These are phyloP conservation scores for Psophocarpus tetragonolobus DNA, from an alignment of 306 rosid genomes.

Conservation along the genomic window DNA sequence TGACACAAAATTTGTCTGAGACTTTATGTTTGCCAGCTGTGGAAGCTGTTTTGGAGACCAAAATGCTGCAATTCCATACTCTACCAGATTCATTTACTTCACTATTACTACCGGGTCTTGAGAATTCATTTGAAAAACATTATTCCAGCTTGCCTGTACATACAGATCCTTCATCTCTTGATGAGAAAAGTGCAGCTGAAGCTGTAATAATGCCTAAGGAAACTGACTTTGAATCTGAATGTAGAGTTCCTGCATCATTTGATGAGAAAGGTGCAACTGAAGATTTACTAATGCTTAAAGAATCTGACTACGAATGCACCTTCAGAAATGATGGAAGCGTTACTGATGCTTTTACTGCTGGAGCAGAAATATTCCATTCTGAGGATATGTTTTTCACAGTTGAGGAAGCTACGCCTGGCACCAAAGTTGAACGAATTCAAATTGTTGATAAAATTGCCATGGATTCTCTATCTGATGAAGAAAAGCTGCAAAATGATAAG, in stretches of 20 bases:
- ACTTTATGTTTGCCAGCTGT: not conserved
- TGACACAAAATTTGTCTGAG: slow-evolving; percentile 26
- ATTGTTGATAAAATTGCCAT: slow-evolving; percentile 16
- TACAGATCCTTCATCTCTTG: slow-evolving; percentile 5
- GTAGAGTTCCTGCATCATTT: not conserved
- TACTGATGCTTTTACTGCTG: not conserved
- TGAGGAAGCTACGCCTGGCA: slow-evolving; percentile 18
- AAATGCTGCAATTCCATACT: slow-evolving; percentile 3
- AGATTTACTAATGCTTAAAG: not conserved
- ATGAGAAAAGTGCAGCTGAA: slow-evolving; percentile 6
- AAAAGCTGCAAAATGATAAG: slow-evolving; percentile 17
- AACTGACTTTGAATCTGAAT: slow-evolving; percentile 1
- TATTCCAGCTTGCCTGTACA: not conserved
- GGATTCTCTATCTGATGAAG: slow-evolving; percentile 16
- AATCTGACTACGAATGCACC: not conserved
- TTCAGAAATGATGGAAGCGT: slow-evolving; percentile 1
- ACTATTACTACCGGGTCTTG: not conserved
- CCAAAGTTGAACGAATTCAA: slow-evolving; percentile 17
- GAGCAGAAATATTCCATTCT: not conserved
- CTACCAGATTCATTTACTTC: slow-evolving; percentile 17
- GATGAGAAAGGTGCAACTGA: slow-evolving; percentile 10
- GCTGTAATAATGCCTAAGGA: slow-evolving; percentile 1
- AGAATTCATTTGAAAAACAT: slow-evolving; percentile 15
- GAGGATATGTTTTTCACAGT: not conserved
- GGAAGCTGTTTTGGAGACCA: slow-evolving; percentile 17